Percentiles rank a stretch among this genome's conserved stretches.
These are phyloP conservation scores for Phaseolus lunatus DNA, from an alignment of 306 rosid species.

Conservation along the genomic window DNA sequence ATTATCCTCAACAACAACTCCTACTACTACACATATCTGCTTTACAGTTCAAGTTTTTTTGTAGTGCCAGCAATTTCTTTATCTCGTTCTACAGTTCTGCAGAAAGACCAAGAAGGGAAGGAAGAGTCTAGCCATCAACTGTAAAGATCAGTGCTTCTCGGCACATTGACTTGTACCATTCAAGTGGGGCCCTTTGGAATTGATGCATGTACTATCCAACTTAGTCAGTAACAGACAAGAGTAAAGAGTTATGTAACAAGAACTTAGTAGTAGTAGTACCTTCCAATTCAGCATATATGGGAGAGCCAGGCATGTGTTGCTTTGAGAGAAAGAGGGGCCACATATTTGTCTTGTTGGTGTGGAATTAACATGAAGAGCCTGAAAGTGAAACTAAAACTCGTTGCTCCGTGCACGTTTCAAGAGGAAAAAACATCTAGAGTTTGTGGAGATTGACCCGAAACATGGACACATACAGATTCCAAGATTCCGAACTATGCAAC, in stretches of 20 bases:
- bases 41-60: slow-evolving; percentile 38
- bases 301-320: slow-evolving; percentile 54
- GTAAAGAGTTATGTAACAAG: slow-evolving; percentile 55
- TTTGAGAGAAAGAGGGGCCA: slow-evolving; percentile 56
- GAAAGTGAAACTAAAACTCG: slow-evolving; percentile 39
- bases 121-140: slow-evolving; percentile 32
- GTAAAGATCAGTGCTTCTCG: slow-evolving; percentile 35
- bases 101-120: slow-evolving; percentile 45
- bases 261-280: slow-evolving; percentile 52
- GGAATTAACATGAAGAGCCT: slow-evolving; percentile 46
- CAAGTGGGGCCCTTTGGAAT: slow-evolving; percentile 50
- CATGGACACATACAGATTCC: not conserved
- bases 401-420: slow-evolving; percentile 47
- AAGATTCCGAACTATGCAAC: too few relatives aligned
- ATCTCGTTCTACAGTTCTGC: slow-evolving; percentile 32
- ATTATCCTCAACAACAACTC: slow-evolving; percentile 40
- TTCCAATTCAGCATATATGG: slow-evolving; percentile 50
- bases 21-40: not conserved
- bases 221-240: slow-evolving; percentile 54
- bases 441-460: not conserved
- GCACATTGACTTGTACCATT: slow-evolving; percentile 48
- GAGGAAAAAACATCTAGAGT: slow-evolving; percentile 40
- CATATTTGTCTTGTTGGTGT: slow-evolving; percentile 50
- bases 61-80: slow-evolving; percentile 36
- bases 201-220: slow-evolving; percentile 51